phyloP scores from a whole-genome alignment of 805 yeast genomes.

The Peterozyma toletana region DNA sequence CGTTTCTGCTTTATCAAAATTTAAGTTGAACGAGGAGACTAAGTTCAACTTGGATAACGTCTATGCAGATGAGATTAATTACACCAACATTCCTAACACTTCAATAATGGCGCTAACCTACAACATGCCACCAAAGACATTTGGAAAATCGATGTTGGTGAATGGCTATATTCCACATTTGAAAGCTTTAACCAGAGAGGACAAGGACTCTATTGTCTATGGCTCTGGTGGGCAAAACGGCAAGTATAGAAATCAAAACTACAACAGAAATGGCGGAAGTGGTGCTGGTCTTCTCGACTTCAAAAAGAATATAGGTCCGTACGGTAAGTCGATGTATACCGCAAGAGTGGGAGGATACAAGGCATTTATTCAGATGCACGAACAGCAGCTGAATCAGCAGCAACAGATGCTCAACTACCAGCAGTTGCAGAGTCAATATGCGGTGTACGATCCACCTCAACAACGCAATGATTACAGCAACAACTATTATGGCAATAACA shows the following conservation, averaged over 20 bases:
- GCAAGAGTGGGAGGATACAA: slow-evolving; percentile 46
- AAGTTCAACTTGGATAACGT: slow-evolving; percentile 38
- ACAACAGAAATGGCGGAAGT: slow-evolving; percentile 20
- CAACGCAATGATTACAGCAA: slow-evolving; percentile 4
- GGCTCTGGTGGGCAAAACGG: slow-evolving; percentile 28
- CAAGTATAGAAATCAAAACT: slow-evolving; percentile 19
- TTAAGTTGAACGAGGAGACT: slow-evolving; percentile 25
- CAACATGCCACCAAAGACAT: slow-evolving; percentile 49
- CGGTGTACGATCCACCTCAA: slow-evolving; percentile 2
- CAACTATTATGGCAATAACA: slow-evolving; percentile 10
- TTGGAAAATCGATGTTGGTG: slow-evolving; percentile 76
- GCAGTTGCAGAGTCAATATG: slow-evolving; percentile 5
- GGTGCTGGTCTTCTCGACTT: slow-evolving; percentile 20
- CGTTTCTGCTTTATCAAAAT: slow-evolving; percentile 29
- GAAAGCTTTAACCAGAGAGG: slow-evolving; percentile 59
- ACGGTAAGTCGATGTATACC: slow-evolving; percentile 34
- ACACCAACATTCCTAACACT: slow-evolving; percentile 33
- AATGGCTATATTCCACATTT: slow-evolving; percentile 68
- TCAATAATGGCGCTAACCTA: slow-evolving; percentile 41
- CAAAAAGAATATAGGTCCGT: slow-evolving; percentile 43
- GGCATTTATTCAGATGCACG: slow-evolving; percentile 29
- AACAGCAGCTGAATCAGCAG: slow-evolving; percentile 2
- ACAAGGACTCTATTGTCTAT: slow-evolving; percentile 52
- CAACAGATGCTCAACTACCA: slow-evolving; percentile 9
- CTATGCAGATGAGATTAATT: slow-evolving; percentile 23